phyloP scores from a whole-genome alignment of 148 eudicot genomes.

The Chenopodium formosanum region DNA sequence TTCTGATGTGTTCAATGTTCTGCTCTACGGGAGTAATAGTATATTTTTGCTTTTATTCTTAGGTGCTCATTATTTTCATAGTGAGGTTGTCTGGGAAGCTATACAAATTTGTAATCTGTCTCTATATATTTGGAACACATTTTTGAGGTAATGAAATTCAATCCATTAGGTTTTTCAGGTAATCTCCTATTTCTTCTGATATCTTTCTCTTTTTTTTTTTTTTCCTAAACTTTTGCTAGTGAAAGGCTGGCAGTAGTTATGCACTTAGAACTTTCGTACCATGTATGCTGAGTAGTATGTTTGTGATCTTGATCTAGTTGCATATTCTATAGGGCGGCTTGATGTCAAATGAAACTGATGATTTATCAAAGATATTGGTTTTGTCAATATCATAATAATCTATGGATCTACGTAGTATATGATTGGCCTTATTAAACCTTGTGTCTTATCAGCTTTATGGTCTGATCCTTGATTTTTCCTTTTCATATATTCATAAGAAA shows the following conservation, averaged over 20 bases:
- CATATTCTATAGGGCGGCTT: background rate
- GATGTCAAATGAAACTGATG: background rate
- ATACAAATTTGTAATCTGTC: background rate
- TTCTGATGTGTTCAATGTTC: background rate
- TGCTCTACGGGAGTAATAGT: background rate
- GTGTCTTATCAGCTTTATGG: background rate
- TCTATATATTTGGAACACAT: background rate
- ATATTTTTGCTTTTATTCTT: background rate
- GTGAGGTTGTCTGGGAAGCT: background rate
- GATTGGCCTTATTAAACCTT: background rate
- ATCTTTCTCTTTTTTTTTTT: too few species aligned
- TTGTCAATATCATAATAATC: background rate
- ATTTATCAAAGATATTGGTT: background rate
- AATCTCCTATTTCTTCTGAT: background rate
- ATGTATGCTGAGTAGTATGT: background rate
- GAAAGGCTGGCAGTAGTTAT: background rate
- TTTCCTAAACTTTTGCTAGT: background rate
- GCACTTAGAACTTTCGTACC: background rate
- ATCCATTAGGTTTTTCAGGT: background rate
- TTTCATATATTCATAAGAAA: background rate
- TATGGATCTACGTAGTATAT: background rate
- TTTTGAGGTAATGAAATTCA: background rate
- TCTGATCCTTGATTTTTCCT: background rate
- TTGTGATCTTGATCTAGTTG: background rate
- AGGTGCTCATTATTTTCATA: background rate